Base-by-base conservation (phyloP, 306 rosid genomes). In the Corylus heterophylla region DNA sequence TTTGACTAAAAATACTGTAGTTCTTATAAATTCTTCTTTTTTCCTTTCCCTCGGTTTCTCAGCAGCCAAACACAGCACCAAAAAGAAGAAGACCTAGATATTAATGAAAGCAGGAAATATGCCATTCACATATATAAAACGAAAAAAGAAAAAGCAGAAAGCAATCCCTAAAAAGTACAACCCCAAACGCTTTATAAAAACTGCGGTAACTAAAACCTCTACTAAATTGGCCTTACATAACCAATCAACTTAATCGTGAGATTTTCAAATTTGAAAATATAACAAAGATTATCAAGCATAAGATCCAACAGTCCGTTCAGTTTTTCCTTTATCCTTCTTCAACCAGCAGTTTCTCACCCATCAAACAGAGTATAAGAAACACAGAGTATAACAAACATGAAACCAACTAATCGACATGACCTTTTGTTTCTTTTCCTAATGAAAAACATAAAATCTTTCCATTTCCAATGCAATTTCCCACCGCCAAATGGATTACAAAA, bases 241-340 rank as follows among this genome's bases (percentile, higher is more conserved):
- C 67, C 29, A 27, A 27, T 22, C 7, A 61, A 25, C 16, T 61
- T 61, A 61, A 63, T 31, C 29, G 3, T 73, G 35, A 79, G 47
- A 73, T 51, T 74, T 54, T 55, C 81, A 7, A 56, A 9, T 5
- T 78, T 8, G 54, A 39, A 50, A 50, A 73, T 52, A 6, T 63
- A 37, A 35, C 59, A 72, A 50, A 62, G 27, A 4, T 71, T 35
- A 79, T 7, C 4, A 63, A 70, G 64, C 83, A 71, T 87, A 29
- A 42, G 85, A 73, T 81, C 76, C 84, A 20, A 85, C 83, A 83
- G 83, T 82, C 78, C 83, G 58, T 61, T 80, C 77, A 67, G 49
- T 74, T 79, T 37, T 56, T 69, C 47, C 29, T 48, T 39, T 48
- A 2, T 48, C 52, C 52, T 12, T 49, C 52, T 49, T 59, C 49